phyloP scores from a whole-genome alignment of 192 early-diverging fungal species.

The Umbelopsis sp. region DNA sequence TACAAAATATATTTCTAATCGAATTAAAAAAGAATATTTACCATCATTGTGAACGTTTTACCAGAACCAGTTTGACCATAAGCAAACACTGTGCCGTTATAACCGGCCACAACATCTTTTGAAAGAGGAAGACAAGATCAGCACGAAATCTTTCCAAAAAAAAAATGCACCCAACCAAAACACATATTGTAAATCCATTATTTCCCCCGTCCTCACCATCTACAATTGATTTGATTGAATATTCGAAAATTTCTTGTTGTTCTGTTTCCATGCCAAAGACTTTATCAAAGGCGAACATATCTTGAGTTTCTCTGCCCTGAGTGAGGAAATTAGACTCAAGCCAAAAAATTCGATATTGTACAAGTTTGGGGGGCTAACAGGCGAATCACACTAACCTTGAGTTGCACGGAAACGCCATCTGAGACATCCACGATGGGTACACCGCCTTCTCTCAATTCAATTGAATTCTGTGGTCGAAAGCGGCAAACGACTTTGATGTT shows the following conservation, averaged over 20 bases:
- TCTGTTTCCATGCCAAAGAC: slow-evolving; percentile 84
- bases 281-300: slow-evolving; percentile 89
- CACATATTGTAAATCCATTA: too few species aligned
- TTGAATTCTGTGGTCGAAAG: slow-evolving; percentile 93
- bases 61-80: slow-evolving; percentile 99
- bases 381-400: slow-evolving; percentile 20
- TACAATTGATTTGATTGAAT: slow-evolving; percentile 88
- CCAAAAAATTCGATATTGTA: slow-evolving; percentile 30
- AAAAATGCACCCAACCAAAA: too few species aligned
- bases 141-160: not conserved
- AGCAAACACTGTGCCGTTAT: slow-evolving; percentile 99
- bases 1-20: not conserved
- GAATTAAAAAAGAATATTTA: slow-evolving; percentile 26
- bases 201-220: slow-evolving; percentile 65
- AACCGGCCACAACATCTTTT: slow-evolving; percentile 60
- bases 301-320: slow-evolving; percentile 55
- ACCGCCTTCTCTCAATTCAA: slow-evolving; percentile 91
- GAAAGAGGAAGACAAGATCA: not conserved
- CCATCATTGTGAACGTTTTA: slow-evolving; percentile 96
- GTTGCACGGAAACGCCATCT: slow-evolving; percentile 15
- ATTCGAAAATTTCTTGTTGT: slow-evolving; percentile 88
- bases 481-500: slow-evolving; percentile 98
- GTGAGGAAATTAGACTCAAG: not conserved
- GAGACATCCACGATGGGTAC: slow-evolving; percentile 77
- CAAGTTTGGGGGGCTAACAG: not conserved